Conservation (phyloP, 495 filamentous ascomycete species). For the Aspergillus funiculosus region DNA sequence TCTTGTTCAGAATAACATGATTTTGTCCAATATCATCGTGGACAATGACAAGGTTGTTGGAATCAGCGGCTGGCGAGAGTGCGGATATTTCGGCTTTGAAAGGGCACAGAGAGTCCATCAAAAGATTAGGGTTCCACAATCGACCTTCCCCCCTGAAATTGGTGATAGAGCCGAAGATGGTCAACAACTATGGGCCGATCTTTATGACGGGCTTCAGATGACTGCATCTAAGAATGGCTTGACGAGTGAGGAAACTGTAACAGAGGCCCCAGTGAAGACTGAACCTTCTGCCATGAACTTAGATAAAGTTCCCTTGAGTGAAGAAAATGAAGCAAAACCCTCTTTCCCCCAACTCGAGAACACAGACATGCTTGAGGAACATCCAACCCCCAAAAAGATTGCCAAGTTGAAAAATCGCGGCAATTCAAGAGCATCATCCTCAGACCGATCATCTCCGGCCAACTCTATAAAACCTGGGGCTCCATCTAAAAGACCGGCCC, state of each 20-base stretch:
- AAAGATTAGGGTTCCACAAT: conserved; percentile 25
- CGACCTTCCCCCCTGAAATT: conserved; percentile 6
- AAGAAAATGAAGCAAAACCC: conserved; percentile 26
- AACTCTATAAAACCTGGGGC: conserved; percentile 29
- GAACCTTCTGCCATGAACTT: conserved; percentile 30
- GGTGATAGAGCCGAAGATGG: conserved; percentile 9
- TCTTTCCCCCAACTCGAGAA: conserved; percentile 28
- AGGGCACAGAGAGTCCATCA: conserved; percentile 32
- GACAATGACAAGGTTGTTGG: conserved; percentile 36
- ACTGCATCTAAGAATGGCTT: conserved; percentile 8
- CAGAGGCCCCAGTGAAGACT: conserved; percentile 31
- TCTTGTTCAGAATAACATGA: conserved; percentile 37
- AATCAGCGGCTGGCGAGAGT: conserved; percentile 37
- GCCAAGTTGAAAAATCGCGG: conserved; percentile 35
- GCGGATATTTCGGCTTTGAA: conserved; percentile 39
- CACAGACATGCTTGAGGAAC: conserved; percentile 22
- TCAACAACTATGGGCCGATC: conserved; percentile 29
- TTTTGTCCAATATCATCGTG: conserved; percentile 37
- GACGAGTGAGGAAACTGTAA: conserved; percentile 16
- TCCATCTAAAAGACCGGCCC: conserved; percentile 32
- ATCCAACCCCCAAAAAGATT: conserved; percentile 38
- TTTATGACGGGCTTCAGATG: conserved; percentile 28
- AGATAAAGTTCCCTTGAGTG: conserved; percentile 28
- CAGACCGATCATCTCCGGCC: conserved; percentile 34
- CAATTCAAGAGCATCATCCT: conserved; percentile 29